Conservation (phyloP, 2,329 filamentous ascomycete species). For the Cadophora sp. region DNA sequence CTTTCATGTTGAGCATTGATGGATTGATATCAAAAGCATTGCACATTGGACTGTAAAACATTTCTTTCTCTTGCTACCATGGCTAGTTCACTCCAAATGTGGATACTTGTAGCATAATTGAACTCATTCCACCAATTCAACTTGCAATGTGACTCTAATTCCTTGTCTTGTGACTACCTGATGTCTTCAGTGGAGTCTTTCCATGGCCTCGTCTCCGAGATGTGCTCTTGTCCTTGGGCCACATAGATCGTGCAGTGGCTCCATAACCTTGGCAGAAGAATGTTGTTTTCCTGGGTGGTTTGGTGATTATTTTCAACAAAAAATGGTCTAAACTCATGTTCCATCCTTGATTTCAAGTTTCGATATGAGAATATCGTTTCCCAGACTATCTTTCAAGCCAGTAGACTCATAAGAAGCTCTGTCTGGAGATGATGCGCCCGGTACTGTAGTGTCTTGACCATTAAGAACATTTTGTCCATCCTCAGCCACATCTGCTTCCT, state of each 20-base stretch:
- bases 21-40: slow-evolving; percentile 41
- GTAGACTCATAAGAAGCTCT: slow-evolving; percentile 7
- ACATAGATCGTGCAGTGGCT: background rate
- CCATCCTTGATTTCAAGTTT: slow-evolving; percentile 41
- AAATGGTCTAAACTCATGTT: slow-evolving; percentile 36
- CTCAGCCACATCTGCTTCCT: slow-evolving; percentile 44
- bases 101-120: slow-evolving; percentile 42
- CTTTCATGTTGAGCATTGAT: slow-evolving; percentile 40
- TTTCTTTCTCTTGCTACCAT: slow-evolving; percentile 39
- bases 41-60: slow-evolving; percentile 40
- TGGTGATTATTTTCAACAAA: background rate
- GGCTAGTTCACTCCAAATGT: slow-evolving; percentile 36
- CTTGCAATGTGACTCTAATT: slow-evolving; percentile 19
- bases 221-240: background rate
- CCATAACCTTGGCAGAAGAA: background rate
- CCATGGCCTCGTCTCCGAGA: background rate
- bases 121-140: slow-evolving; percentile 27
- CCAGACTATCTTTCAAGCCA: slow-evolving; percentile 21
- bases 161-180: background rate
- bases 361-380: slow-evolving; percentile 33
- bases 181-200: background rate
- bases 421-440: background rate
- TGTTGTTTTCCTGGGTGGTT: background rate
- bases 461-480: background rate
- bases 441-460: background rate